Conservation (phyloP, 306 rosid species). For the Phaseolus lunatus region DNA sequence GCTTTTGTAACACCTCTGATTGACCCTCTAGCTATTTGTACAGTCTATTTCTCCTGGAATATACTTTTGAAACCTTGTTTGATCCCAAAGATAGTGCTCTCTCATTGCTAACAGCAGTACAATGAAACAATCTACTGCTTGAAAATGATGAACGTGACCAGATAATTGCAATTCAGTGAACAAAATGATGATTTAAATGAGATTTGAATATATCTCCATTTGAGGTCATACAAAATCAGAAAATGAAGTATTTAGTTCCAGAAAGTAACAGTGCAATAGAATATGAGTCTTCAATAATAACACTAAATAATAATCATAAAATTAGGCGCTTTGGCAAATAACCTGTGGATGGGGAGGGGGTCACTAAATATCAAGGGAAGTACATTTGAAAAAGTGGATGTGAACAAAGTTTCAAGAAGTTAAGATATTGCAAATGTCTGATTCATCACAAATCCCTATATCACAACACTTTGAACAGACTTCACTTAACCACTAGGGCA, state of each 20-base stretch:
- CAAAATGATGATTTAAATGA: neutral
- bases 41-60: neutral
- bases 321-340: conserved; percentile 12
- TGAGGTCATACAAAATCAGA: conserved; percentile 10
- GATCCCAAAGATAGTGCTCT: neutral
- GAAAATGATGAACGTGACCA: conserved; percentile 32
- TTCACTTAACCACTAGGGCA: no score
- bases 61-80: neutral
- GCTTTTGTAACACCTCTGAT: neutral
- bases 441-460: no score
- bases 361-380: conserved; percentile 16
- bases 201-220: conserved; percentile 9
- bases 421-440: conserved; percentile 1
- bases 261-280: conserved; percentile 13
- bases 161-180: neutral
- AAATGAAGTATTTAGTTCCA: neutral
- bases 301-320: conserved; percentile 15
- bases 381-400: conserved; percentile 20
- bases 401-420: conserved; percentile 31
- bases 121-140: conserved; percentile 19
- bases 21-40: neutral
- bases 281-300: neutral
- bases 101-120: neutral
- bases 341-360: neutral
- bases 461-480: no score